Conservation (phyloP, 2,329 filamentous ascomycete species). For the Fusarium setosum region DNA sequence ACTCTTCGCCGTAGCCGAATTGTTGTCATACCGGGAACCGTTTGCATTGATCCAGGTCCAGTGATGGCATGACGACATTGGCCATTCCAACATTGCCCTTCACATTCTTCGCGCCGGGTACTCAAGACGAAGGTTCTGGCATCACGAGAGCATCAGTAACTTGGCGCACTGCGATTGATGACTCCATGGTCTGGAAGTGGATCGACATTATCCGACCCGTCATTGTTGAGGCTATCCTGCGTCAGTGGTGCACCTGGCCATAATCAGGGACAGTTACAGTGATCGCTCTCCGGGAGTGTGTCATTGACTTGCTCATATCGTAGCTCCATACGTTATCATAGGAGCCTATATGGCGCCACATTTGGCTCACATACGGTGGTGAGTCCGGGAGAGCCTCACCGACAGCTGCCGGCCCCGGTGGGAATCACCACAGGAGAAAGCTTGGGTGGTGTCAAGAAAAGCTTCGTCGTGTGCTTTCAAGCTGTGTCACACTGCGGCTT, state of each 20-base stretch:
- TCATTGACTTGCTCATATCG: neutral
- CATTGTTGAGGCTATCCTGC: neutral
- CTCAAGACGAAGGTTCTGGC: neutral
- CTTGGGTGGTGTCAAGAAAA: neutral
- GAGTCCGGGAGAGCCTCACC: slow-evolving; percentile 19
- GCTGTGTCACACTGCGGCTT: slow-evolving; percentile 3
- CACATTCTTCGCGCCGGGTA: slow-evolving; percentile 10
- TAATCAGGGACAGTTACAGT: neutral
- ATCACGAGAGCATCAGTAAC: neutral
- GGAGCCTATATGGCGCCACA: slow-evolving; percentile 8
- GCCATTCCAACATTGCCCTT: slow-evolving; percentile 20
- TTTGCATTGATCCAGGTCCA: slow-evolving; percentile 4
- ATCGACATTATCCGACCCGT: slow-evolving; percentile 8
- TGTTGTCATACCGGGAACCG: slow-evolving; percentile 1
- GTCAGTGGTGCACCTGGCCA: slow-evolving; percentile 5
- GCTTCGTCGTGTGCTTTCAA: slow-evolving; percentile 1
- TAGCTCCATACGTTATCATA: neutral
- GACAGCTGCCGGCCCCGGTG: slow-evolving; percentile 15
- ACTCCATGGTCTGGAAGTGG: slow-evolving; percentile 5
- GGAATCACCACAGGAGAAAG: neutral
- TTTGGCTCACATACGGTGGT: slow-evolving; percentile 12
- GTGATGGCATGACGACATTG: slow-evolving; percentile 17
- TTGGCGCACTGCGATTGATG: neutral
- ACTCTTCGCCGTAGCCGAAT: neutral
- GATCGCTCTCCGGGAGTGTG: neutral